Evolutionary conservation across 345 rosid species (phyloP).

Genomic region (Aquilaria sinensis): DNA sequence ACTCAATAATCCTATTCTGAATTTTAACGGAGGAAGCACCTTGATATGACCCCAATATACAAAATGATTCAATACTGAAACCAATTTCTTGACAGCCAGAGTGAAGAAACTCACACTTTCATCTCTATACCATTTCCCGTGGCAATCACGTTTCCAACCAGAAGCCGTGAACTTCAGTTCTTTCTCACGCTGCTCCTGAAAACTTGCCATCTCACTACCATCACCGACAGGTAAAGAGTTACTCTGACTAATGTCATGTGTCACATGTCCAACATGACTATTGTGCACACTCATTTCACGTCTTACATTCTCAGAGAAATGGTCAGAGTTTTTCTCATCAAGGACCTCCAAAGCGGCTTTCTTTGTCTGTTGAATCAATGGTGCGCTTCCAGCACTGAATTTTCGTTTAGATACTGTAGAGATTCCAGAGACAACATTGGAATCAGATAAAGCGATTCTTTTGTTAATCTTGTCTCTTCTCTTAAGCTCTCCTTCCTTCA

Average conservation of each 20-base stretch:
- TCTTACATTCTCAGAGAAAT: not conserved
- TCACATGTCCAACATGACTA: constrained; percentile 1
- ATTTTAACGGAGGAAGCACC: not conserved
- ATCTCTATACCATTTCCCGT: constrained; percentile 50
- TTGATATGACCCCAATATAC: not conserved
- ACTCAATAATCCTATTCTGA: not conserved
- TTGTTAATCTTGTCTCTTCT: constrained; percentile 27
- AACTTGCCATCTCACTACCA: constrained; percentile 16
- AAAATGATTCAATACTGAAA: not conserved
- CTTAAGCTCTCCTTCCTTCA: constrained; percentile 25
- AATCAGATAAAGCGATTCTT: constrained; percentile 29
- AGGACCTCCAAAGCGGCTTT: constrained; percentile 28
- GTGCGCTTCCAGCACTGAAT: constrained; percentile 17
- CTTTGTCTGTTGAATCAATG: constrained; percentile 32
- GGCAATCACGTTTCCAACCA: constrained; percentile 53
- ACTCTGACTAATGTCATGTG: not conserved
- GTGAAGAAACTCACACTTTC: constrained; percentile 33
- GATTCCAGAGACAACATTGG: not conserved
- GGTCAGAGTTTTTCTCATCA: not conserved
- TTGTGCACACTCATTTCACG: constrained; percentile 2
- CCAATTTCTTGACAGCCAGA: not conserved
- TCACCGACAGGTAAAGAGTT: constrained; percentile 5
- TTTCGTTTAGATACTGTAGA: constrained; percentile 8
- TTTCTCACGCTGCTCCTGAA: constrained; percentile 28
- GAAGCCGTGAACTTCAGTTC: constrained; percentile 47